Evolutionary conservation across 768 basidiomycete species (phyloP).

Genomic region (Trametes elegans): DNA sequence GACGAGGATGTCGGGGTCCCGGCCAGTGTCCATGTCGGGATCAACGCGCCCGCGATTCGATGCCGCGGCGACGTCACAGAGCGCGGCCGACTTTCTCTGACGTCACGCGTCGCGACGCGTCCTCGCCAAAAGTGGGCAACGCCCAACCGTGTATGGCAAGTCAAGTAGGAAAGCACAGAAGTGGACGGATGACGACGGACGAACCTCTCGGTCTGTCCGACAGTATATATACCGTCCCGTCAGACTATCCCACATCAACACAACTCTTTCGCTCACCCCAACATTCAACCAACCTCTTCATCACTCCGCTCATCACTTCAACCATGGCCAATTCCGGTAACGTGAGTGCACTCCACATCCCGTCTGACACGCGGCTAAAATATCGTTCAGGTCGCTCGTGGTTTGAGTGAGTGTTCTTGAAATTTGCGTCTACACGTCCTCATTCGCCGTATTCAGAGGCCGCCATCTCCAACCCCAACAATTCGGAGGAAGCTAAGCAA

Average conservation of each 20-base stretch:
- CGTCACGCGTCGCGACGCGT: conserved; percentile 12
- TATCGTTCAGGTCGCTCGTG: conserved; percentile 17
- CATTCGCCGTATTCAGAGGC: conserved; percentile 4
- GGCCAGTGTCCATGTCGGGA: too few relatives aligned
- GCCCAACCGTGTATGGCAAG: conserved; percentile 1
- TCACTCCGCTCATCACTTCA: background rate
- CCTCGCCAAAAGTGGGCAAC: background rate
- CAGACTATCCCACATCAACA: background rate
- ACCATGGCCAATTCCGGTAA: conserved; percentile 21
- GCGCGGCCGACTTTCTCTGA: background rate
- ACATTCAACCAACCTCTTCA: background rate
- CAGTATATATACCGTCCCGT: background rate
- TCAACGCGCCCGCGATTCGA: background rate
- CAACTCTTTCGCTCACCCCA: background rate
- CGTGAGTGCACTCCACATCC: conserved; percentile 1
- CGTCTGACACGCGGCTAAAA: background rate
- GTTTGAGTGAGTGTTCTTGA: conserved; percentile 6
- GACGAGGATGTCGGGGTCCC: too few relatives aligned
- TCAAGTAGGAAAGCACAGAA: background rate
- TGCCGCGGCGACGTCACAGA: background rate
- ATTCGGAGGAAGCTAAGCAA: conserved; percentile 20
- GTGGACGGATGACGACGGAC: background rate
- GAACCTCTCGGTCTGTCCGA: background rate
- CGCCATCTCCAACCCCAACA: conserved; percentile 20
- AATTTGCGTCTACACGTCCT: background rate